Conservation (phyloP, 1,284 basidiomycete genomes). For the Phylloboletellus chloephorus region DNA sequence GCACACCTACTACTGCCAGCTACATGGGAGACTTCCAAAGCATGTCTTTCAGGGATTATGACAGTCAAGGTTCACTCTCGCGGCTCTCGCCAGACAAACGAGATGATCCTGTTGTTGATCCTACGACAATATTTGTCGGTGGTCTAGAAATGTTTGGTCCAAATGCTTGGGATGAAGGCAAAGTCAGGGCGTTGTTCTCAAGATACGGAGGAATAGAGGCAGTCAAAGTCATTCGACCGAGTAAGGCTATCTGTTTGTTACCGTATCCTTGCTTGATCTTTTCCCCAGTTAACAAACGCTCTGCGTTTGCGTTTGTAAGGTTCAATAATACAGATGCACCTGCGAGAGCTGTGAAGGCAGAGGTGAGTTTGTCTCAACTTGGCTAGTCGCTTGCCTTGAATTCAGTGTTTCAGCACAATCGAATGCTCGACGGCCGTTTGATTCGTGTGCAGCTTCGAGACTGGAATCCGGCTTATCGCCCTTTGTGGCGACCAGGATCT, state of each 20-base stretch:
- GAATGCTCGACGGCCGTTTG: slow-evolving; percentile 56
- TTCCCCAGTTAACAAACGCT: slow-evolving; percentile 49
- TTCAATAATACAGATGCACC: slow-evolving; percentile 58
- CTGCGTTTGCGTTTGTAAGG: slow-evolving; percentile 71
- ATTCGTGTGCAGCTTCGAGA: slow-evolving; percentile 68
- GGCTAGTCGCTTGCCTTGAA: slow-evolving; percentile 1
- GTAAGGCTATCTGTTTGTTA: slow-evolving; percentile 36
- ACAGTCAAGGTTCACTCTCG: slow-evolving; percentile 18
- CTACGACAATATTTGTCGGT: slow-evolving; percentile 67
- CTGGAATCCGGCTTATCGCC: slow-evolving; percentile 45
- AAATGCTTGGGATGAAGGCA: slow-evolving; percentile 61
- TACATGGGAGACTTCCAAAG: slow-evolving; percentile 31
- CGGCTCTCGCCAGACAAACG: slow-evolving; percentile 14
- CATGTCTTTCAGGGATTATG: slow-evolving; percentile 25
- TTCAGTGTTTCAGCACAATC: slow-evolving; percentile 52
- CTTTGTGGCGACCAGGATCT: slow-evolving; percentile 38
- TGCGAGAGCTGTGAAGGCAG: slow-evolving; percentile 53
- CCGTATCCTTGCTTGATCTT: slow-evolving; percentile 4
- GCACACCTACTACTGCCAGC: slow-evolving; percentile 39
- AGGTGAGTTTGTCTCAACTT: slow-evolving; percentile 39
- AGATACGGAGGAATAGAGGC: slow-evolving; percentile 59
- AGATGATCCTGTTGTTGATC: slow-evolving; percentile 46
- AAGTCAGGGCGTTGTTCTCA: slow-evolving; percentile 51
- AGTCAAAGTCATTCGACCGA: slow-evolving; percentile 57
- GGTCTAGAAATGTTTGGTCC: slow-evolving; percentile 62